Evolutionary conservation across 2,329 filamentous ascomycete genomes (phyloP).

Genomic region (Pestalotiopsis sp.): DNA sequence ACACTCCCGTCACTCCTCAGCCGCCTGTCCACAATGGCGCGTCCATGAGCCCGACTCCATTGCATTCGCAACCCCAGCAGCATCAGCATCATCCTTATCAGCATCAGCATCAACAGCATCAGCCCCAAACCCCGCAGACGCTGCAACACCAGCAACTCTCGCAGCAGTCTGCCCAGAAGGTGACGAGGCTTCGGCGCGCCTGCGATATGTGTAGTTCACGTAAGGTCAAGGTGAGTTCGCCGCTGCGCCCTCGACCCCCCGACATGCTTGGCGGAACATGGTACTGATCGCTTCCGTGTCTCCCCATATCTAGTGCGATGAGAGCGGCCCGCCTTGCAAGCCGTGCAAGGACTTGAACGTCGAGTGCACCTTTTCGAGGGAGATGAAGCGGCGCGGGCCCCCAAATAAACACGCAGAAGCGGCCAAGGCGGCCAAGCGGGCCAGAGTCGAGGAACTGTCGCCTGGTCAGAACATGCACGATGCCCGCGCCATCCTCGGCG

Average conservation of each 20-base stretch:
- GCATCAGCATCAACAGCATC: background rate
- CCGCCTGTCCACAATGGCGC: background rate
- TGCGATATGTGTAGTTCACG: slow-evolving; percentile 66
- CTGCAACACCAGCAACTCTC: background rate
- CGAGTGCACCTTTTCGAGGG: slow-evolving; percentile 59
- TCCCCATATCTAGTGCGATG: slow-evolving; percentile 47
- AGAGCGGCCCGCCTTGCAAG: slow-evolving; percentile 57
- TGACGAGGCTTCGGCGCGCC: slow-evolving; percentile 59
- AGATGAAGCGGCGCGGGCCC: slow-evolving; percentile 61
- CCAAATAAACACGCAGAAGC: slow-evolving; percentile 63
- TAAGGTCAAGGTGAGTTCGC: slow-evolving; percentile 54
- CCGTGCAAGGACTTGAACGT: slow-evolving; percentile 60
- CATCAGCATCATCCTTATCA: background rate
- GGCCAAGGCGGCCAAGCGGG: slow-evolving; percentile 55
- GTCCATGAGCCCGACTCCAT: background rate
- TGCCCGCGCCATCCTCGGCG: slow-evolving; percentile 49
- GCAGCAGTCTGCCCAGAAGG: slow-evolving; percentile 37
- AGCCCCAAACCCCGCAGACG: background rate
- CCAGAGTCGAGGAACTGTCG: slow-evolving; percentile 41
- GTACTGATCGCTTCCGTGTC: background rate
- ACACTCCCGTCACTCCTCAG: slow-evolving; percentile 6
- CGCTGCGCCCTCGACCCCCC: background rate
- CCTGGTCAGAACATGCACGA: slow-evolving; percentile 51
- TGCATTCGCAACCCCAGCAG: background rate
- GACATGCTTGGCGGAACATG: background rate